Conservation (phyloP, 208 protist species). For the Entamoeba histolytica region DNA sequence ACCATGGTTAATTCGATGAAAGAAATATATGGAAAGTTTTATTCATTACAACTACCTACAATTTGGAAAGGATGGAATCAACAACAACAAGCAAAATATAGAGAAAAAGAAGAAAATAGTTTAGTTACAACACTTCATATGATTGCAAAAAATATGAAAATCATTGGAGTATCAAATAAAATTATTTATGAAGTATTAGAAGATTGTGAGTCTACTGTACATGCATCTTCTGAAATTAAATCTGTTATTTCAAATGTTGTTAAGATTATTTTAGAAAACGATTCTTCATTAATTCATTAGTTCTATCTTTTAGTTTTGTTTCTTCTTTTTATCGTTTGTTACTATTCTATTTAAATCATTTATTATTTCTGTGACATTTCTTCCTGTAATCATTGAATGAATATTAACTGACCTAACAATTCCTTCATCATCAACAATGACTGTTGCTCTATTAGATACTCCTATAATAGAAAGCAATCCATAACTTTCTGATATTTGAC, state of each 20-base stretch:
- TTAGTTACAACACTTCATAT: not conserved
- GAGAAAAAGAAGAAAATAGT: not conserved
- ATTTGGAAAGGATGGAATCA: not conserved
- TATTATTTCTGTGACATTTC: not conserved
- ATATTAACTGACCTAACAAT: not conserved
- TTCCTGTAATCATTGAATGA: not conserved
- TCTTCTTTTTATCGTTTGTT: not conserved
- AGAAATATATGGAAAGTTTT: not conserved
- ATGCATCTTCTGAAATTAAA: not conserved
- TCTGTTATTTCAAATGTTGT: not conserved
- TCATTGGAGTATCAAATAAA: not conserved
- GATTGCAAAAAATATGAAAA: not conserved
- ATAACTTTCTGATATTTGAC: not conserved
- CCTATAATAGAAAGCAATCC: not conserved
- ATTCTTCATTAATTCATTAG: not conserved
- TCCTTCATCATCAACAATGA: not conserved
- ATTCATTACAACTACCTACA: not conserved
- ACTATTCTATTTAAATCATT: not conserved
- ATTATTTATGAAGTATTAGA: not conserved
- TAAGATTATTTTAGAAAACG: not conserved
- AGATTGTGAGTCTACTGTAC: not conserved
- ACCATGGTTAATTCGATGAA: not conserved
- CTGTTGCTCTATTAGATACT: not conserved
- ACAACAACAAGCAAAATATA: not conserved
- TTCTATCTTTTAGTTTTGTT: not conserved